Evolutionary conservation across 371 early-diverging fungal genomes (phyloP), one percentile per base, ranked within the genome.

Genomic region (Neoconidiobolus thromboides): DNA sequence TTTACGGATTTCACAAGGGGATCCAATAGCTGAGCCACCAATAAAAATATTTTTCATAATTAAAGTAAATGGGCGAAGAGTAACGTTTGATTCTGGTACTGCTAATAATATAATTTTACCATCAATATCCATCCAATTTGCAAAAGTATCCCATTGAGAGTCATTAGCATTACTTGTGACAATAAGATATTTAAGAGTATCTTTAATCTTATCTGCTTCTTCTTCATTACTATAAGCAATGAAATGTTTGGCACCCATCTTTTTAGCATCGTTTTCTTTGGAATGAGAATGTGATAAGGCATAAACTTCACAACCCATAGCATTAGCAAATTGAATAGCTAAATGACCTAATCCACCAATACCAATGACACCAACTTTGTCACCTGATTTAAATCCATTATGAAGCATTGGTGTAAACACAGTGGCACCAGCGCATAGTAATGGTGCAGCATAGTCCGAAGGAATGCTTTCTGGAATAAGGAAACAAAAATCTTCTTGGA

Each of bases 291-390:
- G 4, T n/a, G 89, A 87, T 44, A 89, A 69, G 1, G 85, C 90
- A 3, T 79, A 64, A 0, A 87, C 86, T 36, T 81, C 71, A 48
- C 26, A 37, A 43, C 87, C 86, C 64, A 76, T 65, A 43, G 71
- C 63, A 6, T 76, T 78, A 36, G 76, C 78, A 73, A 74, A 83
- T 67, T 84, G 80, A 15, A 86, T 61, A 3, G 74, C 80, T 65
- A 86, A 70, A 48, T 88, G 89, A 49, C 82, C 80, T 15, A 84
- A 68, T 51, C 86, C 82, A 44, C 83, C 89, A 50, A 86, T 79
- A 3, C 80, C 82, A 61, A 84, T 68, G 10, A 87, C 63, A 43
- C 84, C 84, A 49, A 86, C 85, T 9, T 62, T 64, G 55, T 69
- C 64, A 55, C 79, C 79, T 0, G 71, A 71, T 7, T 73, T 71